Evolutionary conservation across 2,329 filamentous ascomycete genomes (phyloP), one percentile per base, ranked within the genome.

Genomic region (Helotiales sp.): DNA sequence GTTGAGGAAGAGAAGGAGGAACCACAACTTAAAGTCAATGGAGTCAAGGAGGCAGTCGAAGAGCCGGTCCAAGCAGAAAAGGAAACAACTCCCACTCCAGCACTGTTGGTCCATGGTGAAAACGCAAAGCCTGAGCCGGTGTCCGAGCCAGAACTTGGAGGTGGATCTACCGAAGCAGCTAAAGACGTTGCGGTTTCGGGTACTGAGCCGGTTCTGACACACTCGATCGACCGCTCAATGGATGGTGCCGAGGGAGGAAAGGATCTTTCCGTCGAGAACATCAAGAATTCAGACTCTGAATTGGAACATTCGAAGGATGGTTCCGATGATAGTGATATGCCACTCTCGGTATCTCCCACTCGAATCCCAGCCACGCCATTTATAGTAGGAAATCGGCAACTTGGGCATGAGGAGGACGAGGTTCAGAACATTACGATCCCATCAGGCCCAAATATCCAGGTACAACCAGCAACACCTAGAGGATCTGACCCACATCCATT

Each of bases 391-490:
- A 55, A 70, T 22, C 55, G 63, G 63, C 68, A 71, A 52, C 68
- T 72, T 13, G 61, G 62, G 37, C 34, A 64, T 11, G 47, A 58
- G 2, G 64, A 61, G 13, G 55, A 65, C 13, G 40, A 52, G 10
- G 63, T 61, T 30, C 50, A 30, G 40, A 49, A 65, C 11, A 54
- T 69, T 10, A 45, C 47, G 26, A 65, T 63, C 24, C 58, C 50
- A 13, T 47, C 55, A n/a, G 70, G 68, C 7, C 72, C 71, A 47
- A 66, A 52, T 13, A 73, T 73, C 20, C 68, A 65, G 3, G 63
- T 76, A 4, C 60, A 72, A 22, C 70, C 70, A 45, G 72, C 73
- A 50, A 74, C 72, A 26, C 65, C 65, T 28, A 54, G 15, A 54
- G 64, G 45, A 22, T 65, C 64, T n/a, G 40, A 43, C 15, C 10